Percentiles rank a stretch among this genome's conserved stretches.
phyloP scores from a whole-genome alignment of 148 eudicot species.

The Silene latifolia region DNA sequence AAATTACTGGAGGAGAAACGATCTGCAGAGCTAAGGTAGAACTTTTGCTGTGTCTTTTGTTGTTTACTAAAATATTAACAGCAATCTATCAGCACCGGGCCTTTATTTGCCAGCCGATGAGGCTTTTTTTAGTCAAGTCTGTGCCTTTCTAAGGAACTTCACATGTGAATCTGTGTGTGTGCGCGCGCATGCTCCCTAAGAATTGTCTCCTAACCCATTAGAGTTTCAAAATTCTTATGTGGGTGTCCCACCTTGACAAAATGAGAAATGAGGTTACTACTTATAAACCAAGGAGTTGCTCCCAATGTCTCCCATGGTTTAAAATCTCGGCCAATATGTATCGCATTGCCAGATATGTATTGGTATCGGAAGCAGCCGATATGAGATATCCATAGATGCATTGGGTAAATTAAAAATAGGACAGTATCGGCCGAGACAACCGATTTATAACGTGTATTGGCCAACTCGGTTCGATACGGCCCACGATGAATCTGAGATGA shows the following conservation, averaged over 20 bases:
- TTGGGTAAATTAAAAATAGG: too few species aligned
- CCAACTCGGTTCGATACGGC: too few species aligned
- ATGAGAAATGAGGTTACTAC: not conserved
- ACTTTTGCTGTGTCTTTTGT: constrained; percentile 14
- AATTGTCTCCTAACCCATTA: too few species aligned
- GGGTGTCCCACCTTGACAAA: not conserved
- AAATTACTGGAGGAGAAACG: constrained; percentile 87
- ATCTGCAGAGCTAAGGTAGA: constrained; percentile 85
- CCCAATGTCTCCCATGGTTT: too few species aligned
- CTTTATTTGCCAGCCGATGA: not conserved
- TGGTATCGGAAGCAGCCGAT: too few species aligned
- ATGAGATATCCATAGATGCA: too few species aligned
- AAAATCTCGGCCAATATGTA: too few species aligned
- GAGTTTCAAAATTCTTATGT: not conserved
- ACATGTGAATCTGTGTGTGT: not conserved
- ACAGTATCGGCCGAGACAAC: too few species aligned
- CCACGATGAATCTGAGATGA: too few species aligned
- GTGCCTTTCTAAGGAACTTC: not conserved
- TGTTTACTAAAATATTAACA: not conserved
- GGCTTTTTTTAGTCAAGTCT: not conserved
- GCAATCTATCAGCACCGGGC: not conserved
- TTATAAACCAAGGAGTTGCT: not conserved
- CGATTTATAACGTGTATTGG: too few species aligned
- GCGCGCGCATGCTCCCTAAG: too few species aligned
- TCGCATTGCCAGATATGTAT: too few species aligned